phyloP scores from a whole-genome alignment of 805 yeast genomes.

The Suhomyces faveliae region DNA sequence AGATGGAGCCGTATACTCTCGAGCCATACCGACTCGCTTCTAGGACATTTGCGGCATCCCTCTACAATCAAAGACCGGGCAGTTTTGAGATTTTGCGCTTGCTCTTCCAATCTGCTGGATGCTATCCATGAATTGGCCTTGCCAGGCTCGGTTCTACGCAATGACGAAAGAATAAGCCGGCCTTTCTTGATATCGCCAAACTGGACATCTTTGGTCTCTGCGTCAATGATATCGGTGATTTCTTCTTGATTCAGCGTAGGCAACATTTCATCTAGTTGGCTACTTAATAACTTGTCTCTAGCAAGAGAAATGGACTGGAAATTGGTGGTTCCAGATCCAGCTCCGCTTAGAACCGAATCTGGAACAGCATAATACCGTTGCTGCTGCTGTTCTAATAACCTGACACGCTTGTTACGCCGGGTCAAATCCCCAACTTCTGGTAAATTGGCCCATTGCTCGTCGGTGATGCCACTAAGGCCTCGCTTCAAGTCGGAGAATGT shows the following conservation, averaged over 20 bases:
- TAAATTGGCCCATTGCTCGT: conserved; percentile 73
- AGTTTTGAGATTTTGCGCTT: conserved; percentile 48
- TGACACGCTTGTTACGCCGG: conserved; percentile 66
- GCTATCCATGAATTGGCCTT: conserved; percentile 85
- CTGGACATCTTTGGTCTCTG: conserved; percentile 19
- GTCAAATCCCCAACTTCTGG: conserved; percentile 93
- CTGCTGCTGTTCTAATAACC: conserved; percentile 59
- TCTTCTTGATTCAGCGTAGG: conserved; percentile 29
- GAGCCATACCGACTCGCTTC: conserved; percentile 75
- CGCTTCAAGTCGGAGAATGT: conserved; percentile 58
- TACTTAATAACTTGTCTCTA: conserved; percentile 55
- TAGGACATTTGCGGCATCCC: conserved; percentile 71
- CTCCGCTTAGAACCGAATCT: conserved; percentile 54
- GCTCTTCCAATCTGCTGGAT: conserved; percentile 74
- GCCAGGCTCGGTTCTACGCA: conserved; percentile 68
- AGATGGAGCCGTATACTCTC: conserved; percentile 68
- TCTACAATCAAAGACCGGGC: conserved; percentile 67
- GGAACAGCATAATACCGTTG: conserved; percentile 82
- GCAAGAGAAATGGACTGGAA: conserved; percentile 61
- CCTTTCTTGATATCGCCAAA: conserved; percentile 60
- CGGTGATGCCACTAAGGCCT: conserved; percentile 54
- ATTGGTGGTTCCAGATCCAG: conserved; percentile 36
- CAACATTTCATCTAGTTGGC: conserved; percentile 46
- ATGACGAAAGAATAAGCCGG: conserved; percentile 59
- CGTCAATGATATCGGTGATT: not conserved